Percentiles rank a stretch among this genome's conserved stretches.
Conservation (phyloP, 2,329 filamentous ascomycete genomes). For the Phaeosphaeriaceae sp. region DNA sequence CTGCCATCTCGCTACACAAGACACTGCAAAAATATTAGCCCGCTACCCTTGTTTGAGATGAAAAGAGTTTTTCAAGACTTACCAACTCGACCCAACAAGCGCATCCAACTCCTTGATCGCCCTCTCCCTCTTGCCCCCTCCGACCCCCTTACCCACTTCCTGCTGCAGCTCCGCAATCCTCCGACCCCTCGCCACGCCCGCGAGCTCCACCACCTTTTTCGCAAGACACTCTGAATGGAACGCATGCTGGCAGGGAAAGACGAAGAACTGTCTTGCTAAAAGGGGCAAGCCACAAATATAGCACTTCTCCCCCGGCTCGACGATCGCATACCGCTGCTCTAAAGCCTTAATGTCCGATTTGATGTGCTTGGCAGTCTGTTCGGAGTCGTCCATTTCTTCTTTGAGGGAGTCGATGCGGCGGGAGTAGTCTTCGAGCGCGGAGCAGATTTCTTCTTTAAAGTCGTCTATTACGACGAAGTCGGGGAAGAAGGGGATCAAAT, state of each 20-base stretch:
- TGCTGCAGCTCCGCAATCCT: slow-evolving; percentile 86
- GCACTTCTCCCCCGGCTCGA: slow-evolving; percentile 94
- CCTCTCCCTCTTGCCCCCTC: slow-evolving; percentile 76
- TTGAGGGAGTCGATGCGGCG: slow-evolving; percentile 88
- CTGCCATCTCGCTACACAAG: slow-evolving; percentile 91
- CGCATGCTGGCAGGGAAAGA: slow-evolving; percentile 97
- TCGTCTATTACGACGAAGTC: slow-evolving; percentile 99
- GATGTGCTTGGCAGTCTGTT: slow-evolving; percentile 88
- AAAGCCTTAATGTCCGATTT: slow-evolving; percentile 86
- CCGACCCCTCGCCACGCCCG: slow-evolving; percentile 76
- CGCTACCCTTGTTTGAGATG: too few species aligned
- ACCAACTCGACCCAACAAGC: slow-evolving; percentile 91
- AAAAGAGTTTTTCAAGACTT: too few species aligned
- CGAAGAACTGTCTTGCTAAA: slow-evolving; percentile 92
- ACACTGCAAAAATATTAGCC: slow-evolving; percentile 66
- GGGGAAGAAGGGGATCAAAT: slow-evolving; percentile 96
- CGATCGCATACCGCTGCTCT: slow-evolving; percentile 91
- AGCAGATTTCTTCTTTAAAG: slow-evolving; percentile 98
- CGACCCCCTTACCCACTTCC: slow-evolving; percentile 78
- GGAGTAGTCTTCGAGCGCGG: slow-evolving; percentile 90
- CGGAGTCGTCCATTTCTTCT: slow-evolving; percentile 94
- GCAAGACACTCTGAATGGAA: slow-evolving; percentile 97
- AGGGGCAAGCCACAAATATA: slow-evolving; percentile 87
- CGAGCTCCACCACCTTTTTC: slow-evolving; percentile 82
- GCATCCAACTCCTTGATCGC: slow-evolving; percentile 89